Percentiles rank a stretch among this genome's conserved stretches.
phyloP scores from a whole-genome alignment of 805 yeast species.

The Candida tibetensis region DNA sequence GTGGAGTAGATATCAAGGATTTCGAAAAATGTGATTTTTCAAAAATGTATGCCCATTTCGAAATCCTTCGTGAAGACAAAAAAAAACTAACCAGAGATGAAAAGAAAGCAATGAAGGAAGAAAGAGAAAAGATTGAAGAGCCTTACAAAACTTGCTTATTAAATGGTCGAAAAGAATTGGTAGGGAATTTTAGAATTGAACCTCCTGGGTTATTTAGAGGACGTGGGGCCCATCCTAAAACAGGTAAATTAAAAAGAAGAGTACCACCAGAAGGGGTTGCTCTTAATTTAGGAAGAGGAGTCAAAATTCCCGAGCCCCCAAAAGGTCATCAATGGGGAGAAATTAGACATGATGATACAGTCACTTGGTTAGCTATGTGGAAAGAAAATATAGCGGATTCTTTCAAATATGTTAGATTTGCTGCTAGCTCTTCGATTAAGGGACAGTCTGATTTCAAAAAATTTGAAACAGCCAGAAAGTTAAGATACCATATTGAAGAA shows the following conservation, averaged over 20 bases:
- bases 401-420: slow-evolving; percentile 85
- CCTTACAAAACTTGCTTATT: slow-evolving; percentile 74
- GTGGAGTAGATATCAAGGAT: slow-evolving; percentile 40
- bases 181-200: slow-evolving; percentile 91
- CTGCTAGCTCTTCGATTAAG: slow-evolving; percentile 85
- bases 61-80: slow-evolving; percentile 66
- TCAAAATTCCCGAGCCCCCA: slow-evolving; percentile 77
- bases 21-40: slow-evolving; percentile 77
- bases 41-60: slow-evolving; percentile 70
- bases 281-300: slow-evolving; percentile 72
- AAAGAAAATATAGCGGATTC: slow-evolving; percentile 84
- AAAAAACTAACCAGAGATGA: slow-evolving; percentile 68
- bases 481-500: slow-evolving; percentile 65
- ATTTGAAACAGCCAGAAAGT: slow-evolving; percentile 88
- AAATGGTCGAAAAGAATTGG: slow-evolving; percentile 87
- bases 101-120: slow-evolving; percentile 68
- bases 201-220: slow-evolving; percentile 97
- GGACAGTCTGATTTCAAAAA: slow-evolving; percentile 89
- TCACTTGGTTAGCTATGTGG: slow-evolving; percentile 97
- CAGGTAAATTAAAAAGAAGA: slow-evolving; percentile 85
- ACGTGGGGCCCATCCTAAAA: slow-evolving; percentile 95
- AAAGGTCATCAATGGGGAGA: slow-evolving; percentile 90
- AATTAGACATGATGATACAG: slow-evolving; percentile 81
- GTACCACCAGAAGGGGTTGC: slow-evolving; percentile 89
- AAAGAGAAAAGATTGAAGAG: slow-evolving; percentile 74